Conservation (phyloP, 2,329 filamentous ascomycete species). For the Arthroderma sp. region DNA sequence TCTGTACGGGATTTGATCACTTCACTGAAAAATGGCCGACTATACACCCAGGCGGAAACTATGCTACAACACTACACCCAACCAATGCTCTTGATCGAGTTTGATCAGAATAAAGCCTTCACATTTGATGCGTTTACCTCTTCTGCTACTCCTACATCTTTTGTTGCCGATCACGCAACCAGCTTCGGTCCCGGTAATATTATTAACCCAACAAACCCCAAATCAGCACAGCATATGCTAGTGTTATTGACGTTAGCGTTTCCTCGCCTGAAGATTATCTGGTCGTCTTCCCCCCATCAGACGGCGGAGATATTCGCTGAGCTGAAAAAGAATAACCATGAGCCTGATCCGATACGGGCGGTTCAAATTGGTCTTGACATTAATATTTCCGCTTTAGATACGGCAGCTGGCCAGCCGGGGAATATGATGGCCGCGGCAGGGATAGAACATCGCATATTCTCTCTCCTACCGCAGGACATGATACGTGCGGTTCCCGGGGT, state of each 20-base stretch:
- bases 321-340: constrained; percentile 76
- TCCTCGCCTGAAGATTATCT: constrained; percentile 78
- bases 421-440: constrained; percentile 46
- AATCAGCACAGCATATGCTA: constrained; percentile 80
- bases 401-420: constrained; percentile 20
- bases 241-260: constrained; percentile 89
- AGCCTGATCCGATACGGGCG: constrained; percentile 81
- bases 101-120: constrained; percentile 94
- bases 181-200: constrained; percentile 48
- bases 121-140: constrained; percentile 61
- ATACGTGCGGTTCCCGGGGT: constrained; percentile 72
- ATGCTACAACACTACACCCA: constrained; percentile 90
- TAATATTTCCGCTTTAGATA: constrained; percentile 26
- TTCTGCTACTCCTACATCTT: constrained; percentile 30
- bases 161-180: constrained; percentile 45
- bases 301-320: constrained; percentile 95
- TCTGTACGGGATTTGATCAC: constrained; percentile 81
- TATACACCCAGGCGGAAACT: constrained; percentile 83
- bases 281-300: constrained; percentile 86
- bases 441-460: constrained; percentile 55
- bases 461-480: constrained; percentile 82
- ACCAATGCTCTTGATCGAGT: constrained; percentile 90
- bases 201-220: constrained; percentile 49
- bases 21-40: constrained; percentile 79
- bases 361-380: constrained; percentile 68